Conservation (phyloP, 352 stramenopile species). For the Thalassiosira exigua region DNA sequence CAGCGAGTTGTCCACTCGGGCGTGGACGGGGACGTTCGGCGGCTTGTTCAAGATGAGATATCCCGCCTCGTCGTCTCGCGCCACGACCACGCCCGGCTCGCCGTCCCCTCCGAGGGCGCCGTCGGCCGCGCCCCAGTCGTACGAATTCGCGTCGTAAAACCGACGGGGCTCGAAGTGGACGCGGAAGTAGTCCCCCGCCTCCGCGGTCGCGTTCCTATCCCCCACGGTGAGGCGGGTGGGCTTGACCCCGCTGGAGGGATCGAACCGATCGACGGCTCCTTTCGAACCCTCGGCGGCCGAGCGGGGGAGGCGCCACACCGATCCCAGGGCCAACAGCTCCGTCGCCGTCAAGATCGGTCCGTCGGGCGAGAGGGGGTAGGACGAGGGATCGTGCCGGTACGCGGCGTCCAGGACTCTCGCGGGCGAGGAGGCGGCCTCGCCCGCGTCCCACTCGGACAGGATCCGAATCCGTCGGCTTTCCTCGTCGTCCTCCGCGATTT, state of each 20-base stretch:
- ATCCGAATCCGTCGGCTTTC: slow-evolving; percentile 25
- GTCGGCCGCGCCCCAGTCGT: slow-evolving; percentile 55
- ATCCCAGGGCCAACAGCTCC: slow-evolving; percentile 70
- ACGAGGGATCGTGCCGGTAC: slow-evolving; percentile 48
- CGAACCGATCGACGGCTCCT: slow-evolving; percentile 35
- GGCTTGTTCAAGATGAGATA: slow-evolving; percentile 81
- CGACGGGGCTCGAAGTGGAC: slow-evolving; percentile 76
- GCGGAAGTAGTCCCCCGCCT: slow-evolving; percentile 73
- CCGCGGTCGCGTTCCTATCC: slow-evolving; percentile 49
- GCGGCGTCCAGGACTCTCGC: slow-evolving; percentile 35
- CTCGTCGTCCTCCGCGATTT: not conserved
- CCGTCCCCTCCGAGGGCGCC: not conserved
- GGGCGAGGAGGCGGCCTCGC: slow-evolving; percentile 14
- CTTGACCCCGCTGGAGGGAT: slow-evolving; percentile 56
- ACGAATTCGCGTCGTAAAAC: slow-evolving; percentile 67
- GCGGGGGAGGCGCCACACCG: slow-evolving; percentile 69
- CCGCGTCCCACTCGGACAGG: slow-evolving; percentile 31
- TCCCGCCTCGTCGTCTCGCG: slow-evolving; percentile 48
- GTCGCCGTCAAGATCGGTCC: slow-evolving; percentile 38
- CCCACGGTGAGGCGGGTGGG: slow-evolving; percentile 59
- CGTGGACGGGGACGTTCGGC: slow-evolving; percentile 71
- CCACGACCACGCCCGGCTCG: slow-evolving; percentile 62
- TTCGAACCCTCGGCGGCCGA: not conserved
- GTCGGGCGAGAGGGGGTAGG: slow-evolving; percentile 4
- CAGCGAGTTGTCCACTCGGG: slow-evolving; percentile 75